Percentiles rank a stretch among this genome's conserved stretches.
Evolutionary conservation across 2,329 filamentous ascomycete species (phyloP).

Genomic region (Neofusicoccum kwambonambiense): DNA sequence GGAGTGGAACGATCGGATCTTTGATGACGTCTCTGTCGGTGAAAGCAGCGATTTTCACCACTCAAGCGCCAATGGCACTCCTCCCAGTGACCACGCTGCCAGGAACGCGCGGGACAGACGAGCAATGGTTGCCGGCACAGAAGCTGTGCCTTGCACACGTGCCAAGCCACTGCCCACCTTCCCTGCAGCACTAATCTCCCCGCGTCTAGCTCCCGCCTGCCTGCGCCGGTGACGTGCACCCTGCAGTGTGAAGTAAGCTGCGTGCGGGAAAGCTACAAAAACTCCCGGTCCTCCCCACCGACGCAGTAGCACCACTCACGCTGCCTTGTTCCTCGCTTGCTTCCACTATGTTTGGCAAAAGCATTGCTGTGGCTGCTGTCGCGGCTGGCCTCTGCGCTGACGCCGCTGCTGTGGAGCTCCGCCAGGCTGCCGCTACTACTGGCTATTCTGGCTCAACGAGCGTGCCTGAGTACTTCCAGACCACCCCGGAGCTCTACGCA

Average conservation of each 20-base stretch:
- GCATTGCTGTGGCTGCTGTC: neutral
- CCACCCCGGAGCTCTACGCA: conserved; percentile 11
- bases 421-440: neutral
- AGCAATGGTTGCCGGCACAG: neutral
- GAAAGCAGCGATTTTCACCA: neutral
- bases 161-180: neutral
- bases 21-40: no score
- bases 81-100: neutral
- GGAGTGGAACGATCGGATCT: no score
- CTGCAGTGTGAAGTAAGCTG: neutral
- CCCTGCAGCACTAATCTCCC: neutral
- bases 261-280: conserved; percentile 1
- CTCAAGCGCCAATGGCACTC: neutral
- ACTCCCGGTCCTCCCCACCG: neutral
- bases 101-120: neutral
- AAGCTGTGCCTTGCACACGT: neutral
- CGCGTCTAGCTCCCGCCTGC: neutral
- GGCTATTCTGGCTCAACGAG: neutral
- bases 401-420: neutral
- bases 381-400: conserved; percentile 9
- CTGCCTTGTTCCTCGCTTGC: no score
- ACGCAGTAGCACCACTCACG: no score
- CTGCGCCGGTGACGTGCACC: neutral
- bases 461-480: conserved; percentile 16
- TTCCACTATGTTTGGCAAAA: neutral